Evolutionary conservation across 257 asterid species (phyloP).

Genomic region (Jacaranda mimosifolia): DNA sequence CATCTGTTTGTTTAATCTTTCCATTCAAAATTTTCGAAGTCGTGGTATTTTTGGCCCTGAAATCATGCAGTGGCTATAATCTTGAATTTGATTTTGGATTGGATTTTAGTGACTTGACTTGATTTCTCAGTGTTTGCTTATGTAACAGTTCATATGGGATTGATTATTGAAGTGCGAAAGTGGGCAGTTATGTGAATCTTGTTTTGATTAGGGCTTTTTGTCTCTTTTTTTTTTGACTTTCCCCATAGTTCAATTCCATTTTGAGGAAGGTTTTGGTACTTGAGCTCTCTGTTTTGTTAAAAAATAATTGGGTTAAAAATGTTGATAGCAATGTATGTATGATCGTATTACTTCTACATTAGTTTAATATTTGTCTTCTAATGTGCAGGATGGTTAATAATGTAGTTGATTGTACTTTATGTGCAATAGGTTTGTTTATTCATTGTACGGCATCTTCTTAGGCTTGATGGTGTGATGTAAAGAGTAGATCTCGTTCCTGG

Average conservation of each 20-base stretch:
- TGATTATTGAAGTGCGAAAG: conserved; percentile 16
- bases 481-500: not conserved
- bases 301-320: conserved; percentile 20
- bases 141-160: not conserved
- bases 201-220: conserved; percentile 24
- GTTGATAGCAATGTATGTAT: not conserved
- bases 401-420: not conserved
- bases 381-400: not conserved
- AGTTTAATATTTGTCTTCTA: not conserved
- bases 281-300: conserved; percentile 16
- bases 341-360: not conserved
- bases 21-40: too few relatives aligned
- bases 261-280: conserved; percentile 24
- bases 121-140: not conserved
- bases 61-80: not conserved
- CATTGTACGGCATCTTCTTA: not conserved
- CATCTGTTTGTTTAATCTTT: too few relatives aligned
- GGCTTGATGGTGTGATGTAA: conserved; percentile 6
- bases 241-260: conserved; percentile 5
- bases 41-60: not conserved
- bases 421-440: not conserved
- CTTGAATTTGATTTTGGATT: not conserved
- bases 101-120: not conserved
- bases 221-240: not conserved
- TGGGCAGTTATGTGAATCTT: conserved; percentile 22